phyloP scores from a whole-genome alignment of 495 filamentous ascomycete genomes.

The Elasticomyces elasticus region DNA sequence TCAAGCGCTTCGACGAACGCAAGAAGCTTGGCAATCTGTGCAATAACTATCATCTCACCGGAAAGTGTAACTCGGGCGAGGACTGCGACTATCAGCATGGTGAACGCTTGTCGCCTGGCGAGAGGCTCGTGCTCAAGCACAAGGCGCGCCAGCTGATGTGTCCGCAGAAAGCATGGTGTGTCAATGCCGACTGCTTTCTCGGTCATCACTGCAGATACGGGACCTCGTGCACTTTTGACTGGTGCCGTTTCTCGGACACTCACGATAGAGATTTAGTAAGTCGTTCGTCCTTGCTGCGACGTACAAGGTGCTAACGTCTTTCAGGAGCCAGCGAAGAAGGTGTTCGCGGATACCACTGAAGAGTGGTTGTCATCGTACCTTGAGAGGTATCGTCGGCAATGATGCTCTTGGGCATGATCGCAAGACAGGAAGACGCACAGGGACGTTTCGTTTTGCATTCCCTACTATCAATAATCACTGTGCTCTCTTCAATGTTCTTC shows the following conservation, averaged over 20 bases:
- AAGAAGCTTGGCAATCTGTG: conserved; percentile 27
- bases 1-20: conserved; percentile 21
- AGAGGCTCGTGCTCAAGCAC: conserved; percentile 27
- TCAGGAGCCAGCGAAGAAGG: conserved; percentile 12
- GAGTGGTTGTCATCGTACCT: conserved; percentile 14
- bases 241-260: conserved; percentile 15
- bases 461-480: too few species aligned
- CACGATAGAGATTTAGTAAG: conserved; percentile 19
- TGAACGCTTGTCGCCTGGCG: conserved; percentile 21
- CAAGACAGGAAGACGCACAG: not conserved
- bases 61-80: conserved; percentile 23
- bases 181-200: conserved; percentile 26
- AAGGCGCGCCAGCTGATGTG: conserved; percentile 23
- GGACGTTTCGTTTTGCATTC: not conserved
- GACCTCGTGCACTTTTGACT: not conserved
- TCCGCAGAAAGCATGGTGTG: conserved; percentile 19
- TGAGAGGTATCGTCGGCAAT: conserved; percentile 9
- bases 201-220: conserved; percentile 22
- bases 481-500: too few species aligned
- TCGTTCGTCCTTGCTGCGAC: not conserved
- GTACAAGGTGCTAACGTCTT: not conserved
- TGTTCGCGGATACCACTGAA: conserved; percentile 13
- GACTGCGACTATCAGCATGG: conserved; percentile 31
- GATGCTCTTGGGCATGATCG: not conserved
- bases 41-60: conserved; percentile 32